phyloP scores from a whole-genome alignment of 2,329 filamentous ascomycete genomes.

The Exophiala oligosperma region DNA sequence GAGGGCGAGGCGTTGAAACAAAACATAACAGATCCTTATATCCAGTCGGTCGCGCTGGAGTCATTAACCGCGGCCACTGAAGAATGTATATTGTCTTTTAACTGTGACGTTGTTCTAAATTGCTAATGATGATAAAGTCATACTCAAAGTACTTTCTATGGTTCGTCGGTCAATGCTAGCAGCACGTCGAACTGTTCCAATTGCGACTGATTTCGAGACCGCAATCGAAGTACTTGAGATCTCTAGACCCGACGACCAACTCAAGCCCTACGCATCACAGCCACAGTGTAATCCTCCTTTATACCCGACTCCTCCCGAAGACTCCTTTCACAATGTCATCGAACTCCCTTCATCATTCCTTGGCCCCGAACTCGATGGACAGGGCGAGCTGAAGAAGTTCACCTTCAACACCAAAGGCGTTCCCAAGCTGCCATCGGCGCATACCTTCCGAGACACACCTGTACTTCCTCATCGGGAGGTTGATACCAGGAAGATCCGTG shows the following conservation, averaged over 20 bases:
- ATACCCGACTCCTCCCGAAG: conserved; percentile 42
- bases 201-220: conserved; percentile 60
- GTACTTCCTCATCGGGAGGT: conserved; percentile 60
- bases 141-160: conserved; percentile 54
- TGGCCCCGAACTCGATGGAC: conserved; percentile 51
- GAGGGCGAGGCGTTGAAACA: conserved; percentile 28
- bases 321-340: conserved; percentile 36
- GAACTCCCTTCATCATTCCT: conserved; percentile 45
- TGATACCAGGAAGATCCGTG: conserved; percentile 60
- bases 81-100: conserved; percentile 52
- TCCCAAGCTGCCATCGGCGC: conserved; percentile 62
- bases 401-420: conserved; percentile 61
- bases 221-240: conserved; percentile 47
- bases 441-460: conserved; percentile 63
- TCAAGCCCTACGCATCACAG: conserved; percentile 33
- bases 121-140: conserved; percentile 29
- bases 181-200: conserved; percentile 55
- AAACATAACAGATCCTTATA: conserved; percentile 34
- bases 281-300: conserved; percentile 31
- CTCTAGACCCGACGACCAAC: conserved; percentile 30
- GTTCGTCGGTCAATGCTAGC: conserved; percentile 60
- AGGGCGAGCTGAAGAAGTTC: conserved; percentile 47
- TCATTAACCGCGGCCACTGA: conserved; percentile 56
- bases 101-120: background rate
- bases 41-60: conserved; percentile 57